A percentile compares a stretch with the other conserved stretches of the same genome.
Evolutionary conservation across 495 filamentous ascomycete genomes (phyloP).

Genomic region (Neurospora sp.): DNA sequence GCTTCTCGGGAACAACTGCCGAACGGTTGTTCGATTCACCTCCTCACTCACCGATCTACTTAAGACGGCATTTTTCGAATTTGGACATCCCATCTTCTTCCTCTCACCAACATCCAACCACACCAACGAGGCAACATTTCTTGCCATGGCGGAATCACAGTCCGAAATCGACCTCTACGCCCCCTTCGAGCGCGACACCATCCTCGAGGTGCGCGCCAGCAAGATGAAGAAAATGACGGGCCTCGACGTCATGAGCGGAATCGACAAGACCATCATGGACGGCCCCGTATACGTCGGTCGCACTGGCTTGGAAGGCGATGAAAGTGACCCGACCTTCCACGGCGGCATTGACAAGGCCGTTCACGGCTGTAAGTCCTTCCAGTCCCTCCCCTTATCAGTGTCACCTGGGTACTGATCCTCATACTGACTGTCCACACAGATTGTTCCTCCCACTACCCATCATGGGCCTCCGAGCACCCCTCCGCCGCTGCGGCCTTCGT

Average conservation of each 20-base stretch:
- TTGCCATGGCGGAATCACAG: conserved; percentile 10
- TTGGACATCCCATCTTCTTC: not conserved
- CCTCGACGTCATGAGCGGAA: conserved; percentile 35
- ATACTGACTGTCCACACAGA: conserved; percentile 17
- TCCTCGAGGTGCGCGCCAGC: conserved; percentile 44
- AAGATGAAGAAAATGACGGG: conserved; percentile 39
- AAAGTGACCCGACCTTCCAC: conserved; percentile 46
- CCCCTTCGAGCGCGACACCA: conserved; percentile 31
- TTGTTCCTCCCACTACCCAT: conserved; percentile 42
- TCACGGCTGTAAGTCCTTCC: conserved; percentile 37
- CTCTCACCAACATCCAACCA: not conserved
- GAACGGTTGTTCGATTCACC: not conserved
- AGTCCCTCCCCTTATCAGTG: not conserved
- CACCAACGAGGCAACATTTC: not conserved
- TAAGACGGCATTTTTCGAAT: not conserved
- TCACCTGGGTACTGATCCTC: no score
- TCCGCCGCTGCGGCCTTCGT: conserved; percentile 30
- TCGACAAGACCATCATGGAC: conserved; percentile 36
- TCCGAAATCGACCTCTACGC: conserved; percentile 27
- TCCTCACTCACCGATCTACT: not conserved
- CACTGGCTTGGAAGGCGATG: conserved; percentile 41
- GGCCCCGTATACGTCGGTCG: conserved; percentile 32
- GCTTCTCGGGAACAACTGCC: not conserved
- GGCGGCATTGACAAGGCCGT: conserved; percentile 47
- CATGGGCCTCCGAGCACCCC: conserved; percentile 36